Evolutionary conservation across 192 early-diverging fungal genomes (phyloP).

Genomic region (Piromyces finnis): DNA sequence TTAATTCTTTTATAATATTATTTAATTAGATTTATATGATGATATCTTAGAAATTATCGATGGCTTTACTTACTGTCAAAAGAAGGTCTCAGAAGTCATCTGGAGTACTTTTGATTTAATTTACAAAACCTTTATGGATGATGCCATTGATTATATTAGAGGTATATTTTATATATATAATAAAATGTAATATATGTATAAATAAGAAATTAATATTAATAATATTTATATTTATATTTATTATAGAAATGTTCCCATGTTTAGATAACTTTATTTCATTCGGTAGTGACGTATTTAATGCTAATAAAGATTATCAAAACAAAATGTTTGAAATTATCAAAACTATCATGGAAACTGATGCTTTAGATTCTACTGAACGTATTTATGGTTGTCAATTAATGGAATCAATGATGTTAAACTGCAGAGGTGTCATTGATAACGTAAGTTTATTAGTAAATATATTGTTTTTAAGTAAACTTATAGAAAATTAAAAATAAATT

Average conservation of each 20-base stretch:
- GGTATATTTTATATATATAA: not conserved
- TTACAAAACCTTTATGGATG: slow-evolving; percentile 58
- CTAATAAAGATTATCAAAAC: slow-evolving; percentile 45
- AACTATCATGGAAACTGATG: slow-evolving; percentile 61
- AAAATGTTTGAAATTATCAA: slow-evolving; percentile 72
- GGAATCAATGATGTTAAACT: slow-evolving; percentile 69
- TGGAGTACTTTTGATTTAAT: slow-evolving; percentile 70
- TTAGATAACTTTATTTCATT: slow-evolving; percentile 82
- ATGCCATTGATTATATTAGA: slow-evolving; percentile 71
- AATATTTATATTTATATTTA: slow-evolving; percentile 1
- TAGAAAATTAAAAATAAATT: too few relatives aligned
- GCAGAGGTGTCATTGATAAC: slow-evolving; percentile 62
- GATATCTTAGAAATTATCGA: slow-evolving; percentile 81
- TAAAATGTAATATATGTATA: too few relatives aligned
- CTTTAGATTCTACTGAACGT: slow-evolving; percentile 57
- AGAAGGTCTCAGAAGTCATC: slow-evolving; percentile 61
- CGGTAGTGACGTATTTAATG: slow-evolving; percentile 58
- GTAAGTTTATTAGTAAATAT: too few relatives aligned
- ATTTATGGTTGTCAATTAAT: slow-evolving; percentile 66
- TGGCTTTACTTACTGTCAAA: slow-evolving; percentile 65
- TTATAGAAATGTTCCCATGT: slow-evolving; percentile 62
- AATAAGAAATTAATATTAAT: too few relatives aligned
- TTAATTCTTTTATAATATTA: not conserved
- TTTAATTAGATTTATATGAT: slow-evolving; percentile 53
- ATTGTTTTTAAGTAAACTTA: too few relatives aligned